A percentile compares a stretch with the other conserved stretches of the same genome.
These are phyloP conservation scores for Phytopythium mirpurense DNA, from an alignment of 352 stramenopile genomes.

Conservation along the genomic window DNA sequence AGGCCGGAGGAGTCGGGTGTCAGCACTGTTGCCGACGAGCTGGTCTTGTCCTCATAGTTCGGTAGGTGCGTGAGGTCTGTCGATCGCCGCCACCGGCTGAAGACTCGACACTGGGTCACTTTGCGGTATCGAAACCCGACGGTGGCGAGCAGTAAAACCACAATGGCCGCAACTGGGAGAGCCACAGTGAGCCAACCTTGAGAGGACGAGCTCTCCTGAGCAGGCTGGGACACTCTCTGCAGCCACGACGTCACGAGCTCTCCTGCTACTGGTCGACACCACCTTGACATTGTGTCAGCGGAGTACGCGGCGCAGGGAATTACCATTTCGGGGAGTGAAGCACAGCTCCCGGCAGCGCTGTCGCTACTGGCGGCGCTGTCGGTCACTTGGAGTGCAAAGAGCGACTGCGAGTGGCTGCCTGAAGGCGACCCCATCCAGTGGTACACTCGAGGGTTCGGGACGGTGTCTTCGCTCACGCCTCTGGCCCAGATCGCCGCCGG, in stretches of 20 bases:
- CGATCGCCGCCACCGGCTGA: constrained; percentile 1
- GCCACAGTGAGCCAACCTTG: constrained; percentile 19
- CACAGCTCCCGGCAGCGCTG: constrained; percentile 16
- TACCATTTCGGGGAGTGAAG: constrained; percentile 18
- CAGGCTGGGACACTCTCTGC: constrained; percentile 9
- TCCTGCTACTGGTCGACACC: constrained; percentile 22
- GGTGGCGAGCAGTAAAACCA: constrained; percentile 10
- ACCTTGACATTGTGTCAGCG: background rate
- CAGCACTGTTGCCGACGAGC: background rate
- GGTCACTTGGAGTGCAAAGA: constrained; percentile 9
- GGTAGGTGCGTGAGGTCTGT: background rate
- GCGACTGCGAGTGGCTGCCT: background rate
- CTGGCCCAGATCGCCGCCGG: background rate
- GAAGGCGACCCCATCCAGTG: background rate
- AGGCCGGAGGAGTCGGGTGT: background rate
- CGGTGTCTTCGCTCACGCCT: background rate
- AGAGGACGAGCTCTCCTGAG: constrained; percentile 2
- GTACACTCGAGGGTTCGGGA: background rate
- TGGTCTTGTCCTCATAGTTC: background rate
- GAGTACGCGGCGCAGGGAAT: constrained; percentile 26
- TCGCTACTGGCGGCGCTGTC: background rate
- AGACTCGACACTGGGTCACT: constrained; percentile 15
- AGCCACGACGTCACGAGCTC: constrained; percentile 32
- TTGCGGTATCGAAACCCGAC: constrained; percentile 8
- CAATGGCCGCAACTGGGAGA: constrained; percentile 22